Evolutionary conservation across 2,329 filamentous ascomycete species (phyloP), one percentile per base, ranked within the genome.

Genomic region (Penicillium sp.): DNA sequence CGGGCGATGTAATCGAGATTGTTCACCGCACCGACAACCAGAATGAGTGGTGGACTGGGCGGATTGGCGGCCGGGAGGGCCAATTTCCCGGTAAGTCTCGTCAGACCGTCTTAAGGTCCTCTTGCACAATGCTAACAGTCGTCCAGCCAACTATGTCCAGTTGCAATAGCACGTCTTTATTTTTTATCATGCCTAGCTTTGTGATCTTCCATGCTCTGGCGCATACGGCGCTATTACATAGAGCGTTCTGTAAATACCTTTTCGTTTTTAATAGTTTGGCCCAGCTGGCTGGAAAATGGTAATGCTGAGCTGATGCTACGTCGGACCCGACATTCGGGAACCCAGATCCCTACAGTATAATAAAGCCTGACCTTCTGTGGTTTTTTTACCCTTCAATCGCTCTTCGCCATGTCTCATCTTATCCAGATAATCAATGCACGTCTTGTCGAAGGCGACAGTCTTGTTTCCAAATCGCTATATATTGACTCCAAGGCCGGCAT

Each of bases 1-100:
- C 88, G 0, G 90, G 91, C 4, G 93, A 98, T 52, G 73, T 86
- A 4, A 97, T 98, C 61, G 90, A 97, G 68, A 90, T 98, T 58
- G 68, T 93, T 2, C 78, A 77, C 50, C 79, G 87, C 57, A 95
- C 89, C n/a, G 77, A 80, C 52, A 96, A 95, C 61, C 84, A 88
- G 42, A 97, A 98, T 59, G 93, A 98, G 69, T 98, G 93, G 93
- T 98, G 93, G 93, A 84, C 78, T 7, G 93, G 93, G 29, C 87
- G 82, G 65, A 65, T 95, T 44, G 77, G 85, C 49, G 89, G 86
- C 40, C 85, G 85, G 70, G 76, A 87, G 63, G 93, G 93, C 22
- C 91, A 97, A 65, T 98, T 98, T 68, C 93, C 93, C 72, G 93
- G 93, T 95, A 77, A 65, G 81, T 26, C 27, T 49, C 24, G 7